Percentiles rank a stretch among this genome's conserved stretches.
These are phyloP conservation scores for Tetrahymena borealis DNA, from an alignment of 73 alveolate species.

Conservation along the genomic window DNA sequence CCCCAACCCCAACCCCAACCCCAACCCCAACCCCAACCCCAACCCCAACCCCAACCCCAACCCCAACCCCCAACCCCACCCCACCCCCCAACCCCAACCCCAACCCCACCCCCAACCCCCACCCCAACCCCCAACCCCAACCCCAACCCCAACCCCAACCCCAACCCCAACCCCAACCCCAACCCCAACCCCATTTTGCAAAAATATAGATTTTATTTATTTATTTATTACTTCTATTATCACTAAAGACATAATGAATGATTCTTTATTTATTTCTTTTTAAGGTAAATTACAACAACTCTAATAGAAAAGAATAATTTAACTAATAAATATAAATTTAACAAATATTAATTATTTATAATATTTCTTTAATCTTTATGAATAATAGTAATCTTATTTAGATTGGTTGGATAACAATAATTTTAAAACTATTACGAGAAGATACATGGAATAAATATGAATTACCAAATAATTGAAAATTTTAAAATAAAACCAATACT, in stretches of 20 bases:
- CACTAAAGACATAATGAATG: background rate
- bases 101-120: background rate
- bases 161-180: slow-evolving; percentile 2
- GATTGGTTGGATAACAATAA: too few species aligned
- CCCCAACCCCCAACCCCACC: background rate
- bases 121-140: background rate
- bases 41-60: background rate
- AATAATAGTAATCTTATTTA: too few species aligned
- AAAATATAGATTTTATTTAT: background rate
- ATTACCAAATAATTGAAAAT: background rate
- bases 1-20: background rate
- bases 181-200: background rate
- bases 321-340: too few species aligned
- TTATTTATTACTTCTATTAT: background rate
- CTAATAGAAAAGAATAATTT: too few species aligned
- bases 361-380: too few species aligned
- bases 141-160: slow-evolving; percentile 1
- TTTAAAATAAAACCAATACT: background rate
- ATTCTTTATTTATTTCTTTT: background rate
- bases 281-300: too few species aligned
- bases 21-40: background rate
- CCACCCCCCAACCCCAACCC: background rate
- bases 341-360: too few species aligned
- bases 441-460: too few species aligned
- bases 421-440: too few species aligned